Percentiles rank a stretch among this genome's conserved stretches.
Conservation (phyloP, 1,284 basidiomycete genomes). For the Amylostereum chailletii region DNA sequence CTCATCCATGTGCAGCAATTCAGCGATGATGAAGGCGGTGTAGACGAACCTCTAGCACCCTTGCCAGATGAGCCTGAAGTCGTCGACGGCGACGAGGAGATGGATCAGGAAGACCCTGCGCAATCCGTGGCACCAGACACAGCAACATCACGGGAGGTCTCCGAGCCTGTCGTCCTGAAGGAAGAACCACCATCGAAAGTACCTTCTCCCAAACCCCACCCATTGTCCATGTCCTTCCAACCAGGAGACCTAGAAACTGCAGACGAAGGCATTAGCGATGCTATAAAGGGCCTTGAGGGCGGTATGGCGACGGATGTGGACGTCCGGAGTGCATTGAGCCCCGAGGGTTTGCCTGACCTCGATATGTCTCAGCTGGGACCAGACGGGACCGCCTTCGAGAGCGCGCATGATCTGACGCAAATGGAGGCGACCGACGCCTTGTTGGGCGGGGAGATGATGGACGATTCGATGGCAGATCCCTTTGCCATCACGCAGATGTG, state of each 20-base stretch:
- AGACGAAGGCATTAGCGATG: constrained; percentile 24
- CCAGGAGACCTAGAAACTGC: constrained; percentile 22
- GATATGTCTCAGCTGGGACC: constrained; percentile 57
- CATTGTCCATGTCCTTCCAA: constrained; percentile 33
- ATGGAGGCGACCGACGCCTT: constrained; percentile 43
- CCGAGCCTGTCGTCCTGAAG: constrained; percentile 23
- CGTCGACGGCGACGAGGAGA: constrained; percentile 49
- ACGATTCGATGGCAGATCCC: constrained; percentile 42
- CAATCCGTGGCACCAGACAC: constrained; percentile 36
- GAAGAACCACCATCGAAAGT: constrained; percentile 49
- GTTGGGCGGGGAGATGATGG: constrained; percentile 54
- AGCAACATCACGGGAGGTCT: constrained; percentile 24
- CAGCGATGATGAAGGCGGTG: constrained; percentile 70
- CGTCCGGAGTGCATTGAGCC: constrained; percentile 11
- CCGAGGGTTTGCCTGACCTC: constrained; percentile 24
- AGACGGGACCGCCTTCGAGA: constrained; percentile 52
- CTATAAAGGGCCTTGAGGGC: constrained; percentile 38
- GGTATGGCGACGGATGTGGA: constrained; percentile 26
- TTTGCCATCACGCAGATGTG: constrained; percentile 30
- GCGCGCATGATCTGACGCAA: constrained; percentile 45
- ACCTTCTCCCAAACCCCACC: constrained; percentile 52
- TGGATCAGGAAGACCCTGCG: constrained; percentile 57
- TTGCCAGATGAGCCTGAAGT: constrained; percentile 66
- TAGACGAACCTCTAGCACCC: constrained; percentile 67
- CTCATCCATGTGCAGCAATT: constrained; percentile 46